Percentiles rank a stretch among this genome's conserved stretches.
phyloP scores from a whole-genome alignment of 345 rosid genomes.

The Erysimum cheiranthoides region DNA sequence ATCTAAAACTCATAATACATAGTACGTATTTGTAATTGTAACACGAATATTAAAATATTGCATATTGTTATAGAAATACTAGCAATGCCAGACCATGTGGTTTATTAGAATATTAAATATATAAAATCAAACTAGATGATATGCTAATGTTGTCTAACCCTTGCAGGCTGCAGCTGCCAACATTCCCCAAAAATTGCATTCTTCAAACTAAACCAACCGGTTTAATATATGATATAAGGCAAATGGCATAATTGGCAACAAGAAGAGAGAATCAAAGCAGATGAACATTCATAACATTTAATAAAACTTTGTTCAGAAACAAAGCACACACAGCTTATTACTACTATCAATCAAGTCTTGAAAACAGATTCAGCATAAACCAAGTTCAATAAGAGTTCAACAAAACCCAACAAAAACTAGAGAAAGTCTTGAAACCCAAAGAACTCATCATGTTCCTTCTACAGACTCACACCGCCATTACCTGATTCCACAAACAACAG shows the following conservation, averaged over 20 bases:
- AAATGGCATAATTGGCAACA: neutral
- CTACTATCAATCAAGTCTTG: neutral
- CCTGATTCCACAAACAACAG: conserved; percentile 25
- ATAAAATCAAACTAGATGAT: no score
- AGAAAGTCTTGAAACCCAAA: neutral
- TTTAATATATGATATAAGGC: neutral
- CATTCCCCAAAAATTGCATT: neutral
- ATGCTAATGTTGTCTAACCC: neutral
- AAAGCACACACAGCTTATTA: neutral
- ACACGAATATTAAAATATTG: no score
- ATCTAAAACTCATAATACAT: no score
- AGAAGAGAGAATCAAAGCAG: conserved; percentile 6
- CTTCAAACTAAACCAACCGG: conserved; percentile 6
- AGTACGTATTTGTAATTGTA: no score
- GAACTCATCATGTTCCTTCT: neutral
- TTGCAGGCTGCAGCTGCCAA: neutral
- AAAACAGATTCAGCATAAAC: conserved; percentile 18
- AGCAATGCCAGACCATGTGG: no score
- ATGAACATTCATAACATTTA: neutral
- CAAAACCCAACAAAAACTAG: neutral
- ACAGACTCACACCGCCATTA: conserved; percentile 19
- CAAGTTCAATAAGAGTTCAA: neutral
- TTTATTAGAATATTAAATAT: no score
- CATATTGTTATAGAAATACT: no score
- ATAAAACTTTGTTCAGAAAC: conserved; percentile 1